phyloP scores from a whole-genome alignment of 2,329 filamentous ascomycete genomes.

The Acrocalymma vagum region DNA sequence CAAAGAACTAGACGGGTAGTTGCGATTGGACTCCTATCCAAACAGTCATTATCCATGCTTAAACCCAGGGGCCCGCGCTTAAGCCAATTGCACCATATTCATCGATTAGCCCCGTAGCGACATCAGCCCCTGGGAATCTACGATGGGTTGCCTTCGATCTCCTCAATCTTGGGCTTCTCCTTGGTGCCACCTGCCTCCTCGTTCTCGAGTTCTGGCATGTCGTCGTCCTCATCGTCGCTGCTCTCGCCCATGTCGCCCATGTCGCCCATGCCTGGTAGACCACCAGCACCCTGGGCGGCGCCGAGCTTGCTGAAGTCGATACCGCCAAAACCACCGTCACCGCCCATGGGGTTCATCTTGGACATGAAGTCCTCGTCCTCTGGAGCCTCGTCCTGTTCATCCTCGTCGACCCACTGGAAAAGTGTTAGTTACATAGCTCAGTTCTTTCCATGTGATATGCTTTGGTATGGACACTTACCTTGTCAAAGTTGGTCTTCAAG shows the following conservation, averaged over 20 bases:
- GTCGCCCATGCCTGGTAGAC: constrained; percentile 48
- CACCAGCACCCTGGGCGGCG: constrained; percentile 57
- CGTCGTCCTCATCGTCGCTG: constrained; percentile 66
- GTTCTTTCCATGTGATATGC: neutral
- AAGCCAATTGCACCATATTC: constrained; percentile 3
- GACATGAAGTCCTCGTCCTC: constrained; percentile 76
- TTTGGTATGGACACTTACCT: constrained; percentile 62
- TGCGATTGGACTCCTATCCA: neutral
- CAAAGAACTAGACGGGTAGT: too few relatives aligned
- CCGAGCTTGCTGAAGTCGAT: constrained; percentile 93
- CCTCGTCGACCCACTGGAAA: constrained; percentile 90
- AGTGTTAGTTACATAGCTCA: constrained; percentile 27
- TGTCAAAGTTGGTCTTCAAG: constrained; percentile 98
- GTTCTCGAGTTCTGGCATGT: constrained; percentile 78
- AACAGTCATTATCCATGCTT: neutral
- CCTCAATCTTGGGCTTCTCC: constrained; percentile 57
- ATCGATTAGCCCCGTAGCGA: constrained; percentile 1
- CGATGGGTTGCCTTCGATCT: too few relatives aligned
- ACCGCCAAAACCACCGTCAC: constrained; percentile 77
- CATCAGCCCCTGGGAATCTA: constrained; percentile 18
- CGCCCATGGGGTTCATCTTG: constrained; percentile 63
- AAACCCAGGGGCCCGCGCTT: constrained; percentile 2
- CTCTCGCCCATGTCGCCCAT: constrained; percentile 48
- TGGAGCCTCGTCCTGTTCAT: constrained; percentile 91
- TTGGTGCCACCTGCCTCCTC: constrained; percentile 35